Evolutionary conservation across 2,329 filamentous ascomycete species (phyloP).

Genomic region (Penicillium oxalicum): DNA sequence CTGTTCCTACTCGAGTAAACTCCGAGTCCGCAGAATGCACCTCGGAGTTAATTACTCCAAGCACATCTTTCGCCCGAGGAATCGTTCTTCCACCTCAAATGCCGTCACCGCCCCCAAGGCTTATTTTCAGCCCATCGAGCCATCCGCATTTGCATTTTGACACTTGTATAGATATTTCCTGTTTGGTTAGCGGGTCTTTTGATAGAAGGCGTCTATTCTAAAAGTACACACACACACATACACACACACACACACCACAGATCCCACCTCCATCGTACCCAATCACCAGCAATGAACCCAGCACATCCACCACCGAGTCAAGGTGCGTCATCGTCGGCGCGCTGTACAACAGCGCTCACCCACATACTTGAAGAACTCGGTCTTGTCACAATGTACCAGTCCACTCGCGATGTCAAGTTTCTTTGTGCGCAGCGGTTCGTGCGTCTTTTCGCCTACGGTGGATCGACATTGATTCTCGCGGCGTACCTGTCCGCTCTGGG

Average conservation of each 20-base stretch:
- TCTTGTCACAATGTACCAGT: slow-evolving; percentile 33
- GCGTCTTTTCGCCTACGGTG: slow-evolving; percentile 61
- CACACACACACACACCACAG: not conserved
- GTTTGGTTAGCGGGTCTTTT: not conserved
- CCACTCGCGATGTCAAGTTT: slow-evolving; percentile 34
- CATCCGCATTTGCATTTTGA: too few relatives aligned
- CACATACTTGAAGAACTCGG: slow-evolving; percentile 29
- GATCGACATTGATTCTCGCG: slow-evolving; percentile 55
- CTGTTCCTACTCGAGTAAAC: not conserved
- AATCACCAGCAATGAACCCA: too few relatives aligned
- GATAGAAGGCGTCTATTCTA: too few relatives aligned
- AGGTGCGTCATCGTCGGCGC: not conserved
- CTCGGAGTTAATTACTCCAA: slow-evolving; percentile 1
- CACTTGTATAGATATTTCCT: too few relatives aligned
- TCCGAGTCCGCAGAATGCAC: not conserved
- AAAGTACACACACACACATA: not conserved
- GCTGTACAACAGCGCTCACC: slow-evolving; percentile 2
- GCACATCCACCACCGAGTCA: too few relatives aligned
- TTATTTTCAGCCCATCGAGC: too few relatives aligned
- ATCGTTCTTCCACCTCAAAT: not conserved
- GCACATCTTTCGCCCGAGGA: slow-evolving; percentile 1
- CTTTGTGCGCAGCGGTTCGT: slow-evolving; percentile 39
- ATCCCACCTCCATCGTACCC: not conserved
- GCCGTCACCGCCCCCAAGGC: not conserved
- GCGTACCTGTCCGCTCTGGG: slow-evolving; percentile 54